Conservation (phyloP, 2,329 filamentous ascomycete species). For the Fusarium brevicatenulatum region DNA sequence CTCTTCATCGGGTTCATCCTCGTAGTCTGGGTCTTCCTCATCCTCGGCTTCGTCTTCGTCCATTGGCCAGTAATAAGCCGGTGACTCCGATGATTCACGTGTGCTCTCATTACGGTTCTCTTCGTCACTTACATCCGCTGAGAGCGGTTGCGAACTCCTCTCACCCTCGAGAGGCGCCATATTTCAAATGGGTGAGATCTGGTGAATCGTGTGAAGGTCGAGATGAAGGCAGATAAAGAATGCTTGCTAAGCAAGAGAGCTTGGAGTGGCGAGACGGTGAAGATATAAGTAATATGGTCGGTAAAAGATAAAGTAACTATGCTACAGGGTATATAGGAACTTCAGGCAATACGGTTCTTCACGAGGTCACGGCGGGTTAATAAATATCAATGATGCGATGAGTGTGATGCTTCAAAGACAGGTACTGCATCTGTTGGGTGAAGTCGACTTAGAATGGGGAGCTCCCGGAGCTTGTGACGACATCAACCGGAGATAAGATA, state of each 20-base stretch:
- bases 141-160: slow-evolving; percentile 8
- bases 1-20: slow-evolving; percentile 44
- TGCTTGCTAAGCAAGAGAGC: slow-evolving; percentile 37
- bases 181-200: not conserved
- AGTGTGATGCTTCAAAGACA: slow-evolving; percentile 6
- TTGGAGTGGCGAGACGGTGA: slow-evolving; percentile 20
- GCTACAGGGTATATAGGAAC: slow-evolving; percentile 10
- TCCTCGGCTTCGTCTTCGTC: slow-evolving; percentile 50
- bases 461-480: slow-evolving; percentile 40
- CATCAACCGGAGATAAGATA: slow-evolving; percentile 42
- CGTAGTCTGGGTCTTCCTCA: slow-evolving; percentile 45
- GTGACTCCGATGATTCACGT: slow-evolving; percentile 22
- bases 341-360: not conserved
- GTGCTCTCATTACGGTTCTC: slow-evolving; percentile 16
- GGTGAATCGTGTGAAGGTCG: not conserved
- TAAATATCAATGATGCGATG: slow-evolving; percentile 34
- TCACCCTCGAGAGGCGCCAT: slow-evolving; percentile 27
- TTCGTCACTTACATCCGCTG: slow-evolving; percentile 3
- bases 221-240: not conserved
- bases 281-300: not conserved
- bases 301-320: not conserved
- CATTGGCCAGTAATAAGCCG: slow-evolving; percentile 23
- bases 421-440: not conserved
- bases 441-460: slow-evolving; percentile 14
- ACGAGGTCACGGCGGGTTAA: not conserved